Percentiles rank a stretch among this genome's conserved stretches.
These are phyloP conservation scores for Candida awuae DNA, from an alignment of 805 yeast species.

Conservation along the genomic window DNA sequence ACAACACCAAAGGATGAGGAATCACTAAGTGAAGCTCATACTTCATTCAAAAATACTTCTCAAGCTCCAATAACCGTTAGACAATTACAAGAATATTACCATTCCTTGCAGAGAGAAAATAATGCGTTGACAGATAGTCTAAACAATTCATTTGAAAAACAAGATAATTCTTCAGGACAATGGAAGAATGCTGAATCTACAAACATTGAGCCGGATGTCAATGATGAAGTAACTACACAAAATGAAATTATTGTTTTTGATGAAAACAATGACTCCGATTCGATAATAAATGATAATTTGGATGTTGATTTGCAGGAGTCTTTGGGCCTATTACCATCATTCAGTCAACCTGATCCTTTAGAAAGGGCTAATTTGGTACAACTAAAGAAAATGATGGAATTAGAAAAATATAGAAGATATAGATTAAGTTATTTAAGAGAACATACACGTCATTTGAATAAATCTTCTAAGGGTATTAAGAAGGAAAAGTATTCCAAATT, in stretches of 20 bases:
- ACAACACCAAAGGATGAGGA: not conserved
- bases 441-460: constrained; percentile 23
- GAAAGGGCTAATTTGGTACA: constrained; percentile 28
- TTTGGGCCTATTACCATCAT: not conserved
- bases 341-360: constrained; percentile 22
- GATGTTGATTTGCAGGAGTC: constrained; percentile 8
- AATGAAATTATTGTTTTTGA: constrained; percentile 5
- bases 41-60: not conserved
- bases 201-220: not conserved
- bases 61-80: constrained; percentile 20
- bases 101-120: constrained; percentile 20
- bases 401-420: constrained; percentile 40
- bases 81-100: constrained; percentile 23
- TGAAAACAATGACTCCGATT: constrained; percentile 2
- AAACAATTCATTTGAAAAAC: constrained; percentile 2
- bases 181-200: constrained; percentile 15
- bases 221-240: not conserved
- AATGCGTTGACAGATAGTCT: constrained; percentile 15
- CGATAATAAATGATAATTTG: not conserved
- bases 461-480: constrained; percentile 3
- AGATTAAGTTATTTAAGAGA: constrained; percentile 35
- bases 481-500: constrained; percentile 8
- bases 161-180: constrained; percentile 16
- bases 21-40: too few species aligned
- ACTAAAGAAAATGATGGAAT: constrained; percentile 32